These are phyloP conservation scores for Starmerella stellata DNA, from an alignment of 805 yeast species.

Conservation along the genomic window DNA sequence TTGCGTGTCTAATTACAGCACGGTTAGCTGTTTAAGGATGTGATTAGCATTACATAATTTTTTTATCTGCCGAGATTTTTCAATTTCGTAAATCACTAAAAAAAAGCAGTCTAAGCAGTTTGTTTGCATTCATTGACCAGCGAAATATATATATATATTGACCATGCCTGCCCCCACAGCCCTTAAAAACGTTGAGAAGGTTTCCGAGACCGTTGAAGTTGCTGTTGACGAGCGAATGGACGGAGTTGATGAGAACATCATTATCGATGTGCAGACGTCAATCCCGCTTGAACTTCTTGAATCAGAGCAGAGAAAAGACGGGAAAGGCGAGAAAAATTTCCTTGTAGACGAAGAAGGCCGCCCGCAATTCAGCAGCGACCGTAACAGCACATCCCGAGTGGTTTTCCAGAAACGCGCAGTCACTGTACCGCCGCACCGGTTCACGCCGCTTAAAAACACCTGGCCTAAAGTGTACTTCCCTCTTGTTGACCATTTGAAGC, in stretches of 20 bases:
- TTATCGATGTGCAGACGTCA: slow-evolving; percentile 31
- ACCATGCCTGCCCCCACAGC: slow-evolving; percentile 26
- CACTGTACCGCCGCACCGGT: slow-evolving; percentile 91
- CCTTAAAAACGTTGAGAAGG: slow-evolving; percentile 16
- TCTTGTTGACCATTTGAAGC: slow-evolving; percentile 77
- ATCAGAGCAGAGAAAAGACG: slow-evolving; percentile 14
- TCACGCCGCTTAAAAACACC: slow-evolving; percentile 73
- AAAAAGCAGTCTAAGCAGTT: too few species aligned
- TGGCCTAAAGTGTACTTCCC: slow-evolving; percentile 97
- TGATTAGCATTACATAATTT: too few species aligned
- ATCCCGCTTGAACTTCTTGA: slow-evolving; percentile 14
- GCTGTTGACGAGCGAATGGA: slow-evolving; percentile 10
- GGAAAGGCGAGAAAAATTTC: slow-evolving; percentile 19
- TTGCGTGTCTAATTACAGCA: too few species aligned
- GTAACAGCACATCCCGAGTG: slow-evolving; percentile 42
- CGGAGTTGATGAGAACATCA: slow-evolving; percentile 25
- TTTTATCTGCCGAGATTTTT: too few species aligned
- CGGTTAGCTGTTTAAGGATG: too few species aligned
- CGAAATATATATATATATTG: too few species aligned
- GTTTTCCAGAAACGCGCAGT: slow-evolving; percentile 77
- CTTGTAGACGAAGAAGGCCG: slow-evolving; percentile 75
- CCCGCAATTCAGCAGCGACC: slow-evolving; percentile 68
- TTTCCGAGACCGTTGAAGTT: slow-evolving; percentile 9
- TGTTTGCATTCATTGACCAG: too few species aligned
- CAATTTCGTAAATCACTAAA: too few species aligned